Evolutionary conservation across 2,329 filamentous ascomycete genomes (phyloP).

Genomic region (Botrytis porri): DNA sequence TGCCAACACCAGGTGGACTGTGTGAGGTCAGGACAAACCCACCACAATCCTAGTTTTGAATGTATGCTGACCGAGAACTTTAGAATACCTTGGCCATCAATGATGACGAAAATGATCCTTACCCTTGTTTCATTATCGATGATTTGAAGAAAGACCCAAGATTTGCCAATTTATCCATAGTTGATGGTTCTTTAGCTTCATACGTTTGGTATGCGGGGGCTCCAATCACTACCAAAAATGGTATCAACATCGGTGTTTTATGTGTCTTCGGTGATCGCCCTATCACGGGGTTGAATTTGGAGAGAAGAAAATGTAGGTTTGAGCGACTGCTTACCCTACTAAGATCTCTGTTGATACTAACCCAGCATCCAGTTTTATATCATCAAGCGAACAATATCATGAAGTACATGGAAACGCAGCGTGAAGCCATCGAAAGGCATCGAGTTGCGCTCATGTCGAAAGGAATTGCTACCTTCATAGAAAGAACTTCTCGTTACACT

Average conservation of each 20-base stretch:
- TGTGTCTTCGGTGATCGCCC: constrained; percentile 52
- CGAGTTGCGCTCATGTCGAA: constrained; percentile 50
- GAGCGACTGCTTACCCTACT: constrained; percentile 42
- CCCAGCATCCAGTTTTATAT: constrained; percentile 48
- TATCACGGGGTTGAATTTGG: constrained; percentile 1
- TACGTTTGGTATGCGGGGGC: constrained; percentile 25
- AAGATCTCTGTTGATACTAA: constrained; percentile 37
- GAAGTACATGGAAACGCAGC: constrained; percentile 56
- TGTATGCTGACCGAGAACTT: neutral
- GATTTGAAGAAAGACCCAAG: constrained; percentile 21
- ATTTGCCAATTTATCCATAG: constrained; percentile 22
- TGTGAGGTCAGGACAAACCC: constrained; percentile 30
- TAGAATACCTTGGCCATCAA: constrained; percentile 15
- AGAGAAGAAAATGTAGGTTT: constrained; percentile 18
- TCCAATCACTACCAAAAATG: constrained; percentile 18
- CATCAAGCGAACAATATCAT: constrained; percentile 47
- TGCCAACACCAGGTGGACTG: constrained; percentile 32
- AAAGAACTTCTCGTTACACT: constrained; percentile 37
- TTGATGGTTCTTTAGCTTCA: constrained; percentile 15
- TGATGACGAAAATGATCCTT: neutral
- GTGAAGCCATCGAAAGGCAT: constrained; percentile 48
- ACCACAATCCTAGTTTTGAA: neutral
- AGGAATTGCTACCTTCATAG: constrained; percentile 51
- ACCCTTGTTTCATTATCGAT: constrained; percentile 21
- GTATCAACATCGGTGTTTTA: constrained; percentile 51